Conservation (phyloP, 257 asterid genomes). For the Dorcoceras hygrometricum region DNA sequence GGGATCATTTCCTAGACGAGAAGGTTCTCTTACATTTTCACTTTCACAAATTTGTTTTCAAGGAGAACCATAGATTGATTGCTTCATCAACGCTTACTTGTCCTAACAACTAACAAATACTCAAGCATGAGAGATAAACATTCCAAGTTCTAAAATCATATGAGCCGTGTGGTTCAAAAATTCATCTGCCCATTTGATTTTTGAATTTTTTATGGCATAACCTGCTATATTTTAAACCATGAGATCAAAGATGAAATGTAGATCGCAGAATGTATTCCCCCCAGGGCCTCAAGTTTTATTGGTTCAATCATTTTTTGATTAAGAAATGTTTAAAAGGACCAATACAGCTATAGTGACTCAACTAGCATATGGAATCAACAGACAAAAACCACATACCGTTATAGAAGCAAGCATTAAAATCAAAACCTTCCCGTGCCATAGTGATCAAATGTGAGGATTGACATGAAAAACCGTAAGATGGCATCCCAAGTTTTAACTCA, state of each 20-base stretch:
- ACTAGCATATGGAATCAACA: not conserved
- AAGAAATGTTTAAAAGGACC: slow-evolving; percentile 3
- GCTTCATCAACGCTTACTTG: not conserved
- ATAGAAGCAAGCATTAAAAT: slow-evolving; percentile 85
- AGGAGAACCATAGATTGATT: not conserved
- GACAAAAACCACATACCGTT: slow-evolving; percentile 51
- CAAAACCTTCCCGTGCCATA: slow-evolving; percentile 84
- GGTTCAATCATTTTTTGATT: not conserved
- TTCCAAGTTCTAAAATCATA: too few relatives aligned
- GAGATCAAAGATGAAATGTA: not conserved
- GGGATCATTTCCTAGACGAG: not conserved
- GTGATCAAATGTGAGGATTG: slow-evolving; percentile 75
- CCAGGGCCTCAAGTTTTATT: not conserved
- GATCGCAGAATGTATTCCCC: not conserved
- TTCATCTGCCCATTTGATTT: not conserved
- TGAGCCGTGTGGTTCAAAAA: not conserved
- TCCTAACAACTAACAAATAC: not conserved
- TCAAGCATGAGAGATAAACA: not conserved
- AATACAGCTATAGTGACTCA: not conserved
- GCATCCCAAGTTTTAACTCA: slow-evolving; percentile 83
- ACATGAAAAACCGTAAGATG: slow-evolving; percentile 76
- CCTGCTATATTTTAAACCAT: not conserved
- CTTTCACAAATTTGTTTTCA: not conserved
- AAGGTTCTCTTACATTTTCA: not conserved
- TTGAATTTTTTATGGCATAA: not conserved